Percentiles rank a stretch among this genome's conserved stretches.
Evolutionary conservation across 139 green algal genomes (phyloP).

Genomic region (Chlamydomonas sp.): DNA sequence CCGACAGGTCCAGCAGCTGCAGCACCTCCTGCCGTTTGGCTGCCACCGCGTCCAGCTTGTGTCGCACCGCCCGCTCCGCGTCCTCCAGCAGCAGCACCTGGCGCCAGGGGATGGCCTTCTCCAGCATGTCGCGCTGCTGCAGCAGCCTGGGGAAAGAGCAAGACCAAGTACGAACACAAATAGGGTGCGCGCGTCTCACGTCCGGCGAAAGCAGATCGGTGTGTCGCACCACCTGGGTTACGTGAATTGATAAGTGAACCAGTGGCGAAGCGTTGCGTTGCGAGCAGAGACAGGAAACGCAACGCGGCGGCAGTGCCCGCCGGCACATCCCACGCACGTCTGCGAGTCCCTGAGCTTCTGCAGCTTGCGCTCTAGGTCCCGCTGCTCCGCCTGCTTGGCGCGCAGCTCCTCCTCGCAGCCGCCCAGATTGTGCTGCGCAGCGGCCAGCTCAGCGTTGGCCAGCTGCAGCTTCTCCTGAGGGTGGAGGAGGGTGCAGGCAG

Average conservation of each 20-base stretch:
- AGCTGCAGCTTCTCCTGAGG: conserved; percentile 4
- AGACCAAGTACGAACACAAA: not conserved
- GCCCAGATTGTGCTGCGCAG: conserved; percentile 11
- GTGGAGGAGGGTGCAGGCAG: not conserved
- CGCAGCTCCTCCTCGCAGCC: conserved; percentile 16
- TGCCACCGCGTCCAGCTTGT: not conserved
- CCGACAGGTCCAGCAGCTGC: not conserved
- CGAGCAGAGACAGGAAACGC: too few species aligned
- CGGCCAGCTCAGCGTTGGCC: conserved; percentile 14
- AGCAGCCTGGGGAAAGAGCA: not conserved
- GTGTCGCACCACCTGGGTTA: too few species aligned
- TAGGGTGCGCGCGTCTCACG: too few species aligned
- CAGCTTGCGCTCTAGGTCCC: conserved; percentile 35
- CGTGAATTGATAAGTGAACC: too few species aligned
- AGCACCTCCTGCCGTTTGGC: not conserved
- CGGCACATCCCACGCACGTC: not conserved
- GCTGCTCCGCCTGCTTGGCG: conserved; percentile 26
- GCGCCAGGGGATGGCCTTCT: conserved; percentile 30
- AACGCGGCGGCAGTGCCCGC: too few species aligned
- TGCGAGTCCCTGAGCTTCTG: conserved; percentile 22
- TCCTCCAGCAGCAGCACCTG: conserved; percentile 25
- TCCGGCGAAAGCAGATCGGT: too few species aligned
- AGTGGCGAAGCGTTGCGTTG: too few species aligned
- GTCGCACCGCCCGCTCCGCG: too few species aligned
- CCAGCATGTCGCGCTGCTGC: conserved; percentile 21